Evolutionary conservation across 2,329 filamentous ascomycete species (phyloP), one percentile per base, ranked within the genome.

Genomic region (Exserohilum turcica): DNA sequence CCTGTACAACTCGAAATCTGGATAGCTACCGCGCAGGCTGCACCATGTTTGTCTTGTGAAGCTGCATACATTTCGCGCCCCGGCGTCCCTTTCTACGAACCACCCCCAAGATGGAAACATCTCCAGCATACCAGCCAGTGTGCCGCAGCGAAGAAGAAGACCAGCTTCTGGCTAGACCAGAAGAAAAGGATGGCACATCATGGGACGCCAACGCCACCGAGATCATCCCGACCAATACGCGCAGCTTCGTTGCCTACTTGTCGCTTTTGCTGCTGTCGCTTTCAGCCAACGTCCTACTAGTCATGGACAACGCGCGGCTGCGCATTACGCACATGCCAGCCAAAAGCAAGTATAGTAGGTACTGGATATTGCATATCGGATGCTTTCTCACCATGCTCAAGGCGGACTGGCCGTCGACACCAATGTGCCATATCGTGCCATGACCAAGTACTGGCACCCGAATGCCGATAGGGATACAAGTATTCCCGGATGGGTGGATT

Each of bases 231-330:
- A 65, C 61, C 5, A 64, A 67, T 39, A 67, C 62, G 2, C 51
- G 57, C 28, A 66, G 63, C 35, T 68, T 70, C 40, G 53, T 70
- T 8, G 44, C 60, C 9, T 72, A 59, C 48, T 49, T 70, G 44
- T 66, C 63, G 4, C 33, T 71, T n/a, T 35, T 72, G 38, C 54
- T 71, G 33, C 52, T 72, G 2, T 72, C 68, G 7, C 60, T 72
- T 12, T 63, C 61, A 3, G 59, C 62, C 3, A 73, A 73, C 38
- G 59, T 70, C 5, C 45, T 72, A 18, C 48, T 73, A 15, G 55
- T 71, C 2, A 61, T 71, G 59, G 59, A 66, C 13, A 66, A 67
- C 37, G 63, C 56, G 12, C 60, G 53, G 35, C 54, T 67, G n/a
- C 59, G 59, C 12, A 63, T 56, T 13, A 48, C 53, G 6, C 47